Evolutionary conservation across 805 yeast species (phyloP), one percentile per base, ranked within the genome.

Genomic region (Sugiyamaella marilandica): DNA sequence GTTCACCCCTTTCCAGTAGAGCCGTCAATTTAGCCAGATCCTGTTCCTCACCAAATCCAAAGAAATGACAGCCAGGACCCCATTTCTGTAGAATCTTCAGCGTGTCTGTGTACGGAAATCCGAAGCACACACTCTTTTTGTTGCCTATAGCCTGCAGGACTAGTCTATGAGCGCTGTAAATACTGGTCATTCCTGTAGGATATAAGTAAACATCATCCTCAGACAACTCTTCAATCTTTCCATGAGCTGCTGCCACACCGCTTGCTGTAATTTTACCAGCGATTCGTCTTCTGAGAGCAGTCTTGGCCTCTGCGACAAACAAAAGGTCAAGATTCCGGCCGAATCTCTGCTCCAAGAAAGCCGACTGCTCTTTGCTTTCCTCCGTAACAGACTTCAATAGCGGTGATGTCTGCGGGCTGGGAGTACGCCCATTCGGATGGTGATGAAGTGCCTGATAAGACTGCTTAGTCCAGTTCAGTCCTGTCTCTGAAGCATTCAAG

Each of bases 61-160:
- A 82, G 67, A 90, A 92, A 59, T 83, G 83, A 37, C 85, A 87
- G 35, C 97, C 97, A 2, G 91, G 87, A 13, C 98, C 97, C 76
- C 90, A 94, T 67, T 91, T 92, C 63, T 79, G 78, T 62, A 94
- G 74, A 54, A 94, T 83, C 60, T 87, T 88, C 52, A 89, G 75
- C 0, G 98, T 91, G 67, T 94, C 98, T 29, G 88, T 94, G 68
- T 92, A 94, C 5, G 98, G 97, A 71, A 91, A 90, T 1, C 99
- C 99, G 69, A 87, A 92, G 70, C 96, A 89, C 1, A 90, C 95
- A 1, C 95, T 83, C 66, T 87, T 88, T 19, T 55, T 56, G 32
- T 60, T 57, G 10, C 64, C 61, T 13, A 47, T 45, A 26, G 57
- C 57, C 33, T 55, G 63, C 55, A 66, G 60, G 16, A 63, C 52